Conservation (phyloP, 257 asterid species). For the Solanum lycopersicoides region DNA sequence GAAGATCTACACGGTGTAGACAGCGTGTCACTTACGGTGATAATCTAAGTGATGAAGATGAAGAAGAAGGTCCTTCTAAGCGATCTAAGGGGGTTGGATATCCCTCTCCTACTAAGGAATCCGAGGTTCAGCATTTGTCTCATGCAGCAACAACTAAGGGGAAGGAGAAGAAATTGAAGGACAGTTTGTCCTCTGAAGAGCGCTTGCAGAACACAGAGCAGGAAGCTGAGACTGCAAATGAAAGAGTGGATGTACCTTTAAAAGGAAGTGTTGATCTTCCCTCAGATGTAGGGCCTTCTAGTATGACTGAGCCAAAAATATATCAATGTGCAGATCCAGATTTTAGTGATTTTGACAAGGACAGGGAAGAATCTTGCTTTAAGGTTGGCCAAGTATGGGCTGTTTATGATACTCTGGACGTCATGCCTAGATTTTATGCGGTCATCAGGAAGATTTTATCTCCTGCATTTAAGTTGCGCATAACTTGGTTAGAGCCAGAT, state of each 20-base stretch:
- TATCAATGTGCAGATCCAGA: constrained; percentile 34
- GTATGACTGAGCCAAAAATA: constrained; percentile 1
- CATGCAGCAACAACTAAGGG: not conserved
- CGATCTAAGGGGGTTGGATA: constrained; percentile 1
- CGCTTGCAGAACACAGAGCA: constrained; percentile 4
- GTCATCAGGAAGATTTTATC: constrained; percentile 13
- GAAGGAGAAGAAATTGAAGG: not conserved
- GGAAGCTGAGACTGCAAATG: not conserved
- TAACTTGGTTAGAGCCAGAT: constrained; percentile 55
- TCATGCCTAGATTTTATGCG: constrained; percentile 69
- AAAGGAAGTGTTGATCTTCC: not conserved
- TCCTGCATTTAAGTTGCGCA: constrained; percentile 20
- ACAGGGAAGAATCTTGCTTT: constrained; percentile 19
- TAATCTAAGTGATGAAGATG: constrained; percentile 11
- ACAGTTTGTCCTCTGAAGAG: not conserved
- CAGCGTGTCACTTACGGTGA: constrained; percentile 19
- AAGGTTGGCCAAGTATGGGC: constrained; percentile 58
- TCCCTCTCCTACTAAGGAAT: not conserved
- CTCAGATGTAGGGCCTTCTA: not conserved
- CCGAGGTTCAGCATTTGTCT: not conserved
- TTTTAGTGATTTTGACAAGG: constrained; percentile 40
- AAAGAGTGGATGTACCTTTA: not conserved
- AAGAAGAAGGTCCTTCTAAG: constrained; percentile 6
- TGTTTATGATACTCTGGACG: constrained; percentile 44
- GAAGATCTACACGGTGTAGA: constrained; percentile 25